These are phyloP conservation scores for Dactylonectria macrodidyma DNA, from an alignment of 2,329 filamentous ascomycete species.

Conservation along the genomic window DNA sequence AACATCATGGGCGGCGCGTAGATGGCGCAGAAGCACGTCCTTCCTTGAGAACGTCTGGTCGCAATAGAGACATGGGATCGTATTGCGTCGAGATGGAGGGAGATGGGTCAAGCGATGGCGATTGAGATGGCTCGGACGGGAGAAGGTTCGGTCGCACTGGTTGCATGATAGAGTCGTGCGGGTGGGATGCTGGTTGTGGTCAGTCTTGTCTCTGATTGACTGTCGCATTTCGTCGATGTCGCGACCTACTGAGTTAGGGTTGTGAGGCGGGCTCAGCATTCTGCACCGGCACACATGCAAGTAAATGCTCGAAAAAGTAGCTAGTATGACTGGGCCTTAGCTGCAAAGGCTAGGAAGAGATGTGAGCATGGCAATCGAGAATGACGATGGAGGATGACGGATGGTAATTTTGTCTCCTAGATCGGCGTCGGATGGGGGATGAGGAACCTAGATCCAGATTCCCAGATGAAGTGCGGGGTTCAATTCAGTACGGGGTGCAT, in stretches of 20 bases:
- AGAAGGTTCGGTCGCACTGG: constrained; percentile 43
- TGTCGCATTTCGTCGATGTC: background rate
- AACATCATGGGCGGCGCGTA: constrained; percentile 44
- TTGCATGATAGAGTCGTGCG: constrained; percentile 35
- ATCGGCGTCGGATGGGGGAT: constrained; percentile 8
- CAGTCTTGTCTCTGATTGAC: background rate
- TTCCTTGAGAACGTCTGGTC: constrained; percentile 42
- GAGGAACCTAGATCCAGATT: background rate
- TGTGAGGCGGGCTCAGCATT: constrained; percentile 2
- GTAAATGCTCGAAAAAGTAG: background rate
- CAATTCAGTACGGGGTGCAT: constrained; percentile 17
- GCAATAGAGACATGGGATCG: constrained; percentile 42
- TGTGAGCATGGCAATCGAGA: background rate
- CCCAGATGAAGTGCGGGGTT: constrained; percentile 15
- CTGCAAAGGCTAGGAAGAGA: background rate
- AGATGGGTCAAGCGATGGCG: constrained; percentile 49
- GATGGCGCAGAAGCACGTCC: constrained; percentile 49
- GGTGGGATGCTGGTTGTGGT: background rate
- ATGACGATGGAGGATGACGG: background rate
- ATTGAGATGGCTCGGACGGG: constrained; percentile 46
- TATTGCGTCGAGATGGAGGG: constrained; percentile 38
- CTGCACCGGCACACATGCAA: background rate
- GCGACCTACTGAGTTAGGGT: background rate
- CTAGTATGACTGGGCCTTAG: background rate
- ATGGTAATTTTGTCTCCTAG: constrained; percentile 7